Evolutionary conservation across 2,329 filamentous ascomycete genomes (phyloP), one percentile per base, ranked within the genome.

Genomic region (Xylariaceae sp.): DNA sequence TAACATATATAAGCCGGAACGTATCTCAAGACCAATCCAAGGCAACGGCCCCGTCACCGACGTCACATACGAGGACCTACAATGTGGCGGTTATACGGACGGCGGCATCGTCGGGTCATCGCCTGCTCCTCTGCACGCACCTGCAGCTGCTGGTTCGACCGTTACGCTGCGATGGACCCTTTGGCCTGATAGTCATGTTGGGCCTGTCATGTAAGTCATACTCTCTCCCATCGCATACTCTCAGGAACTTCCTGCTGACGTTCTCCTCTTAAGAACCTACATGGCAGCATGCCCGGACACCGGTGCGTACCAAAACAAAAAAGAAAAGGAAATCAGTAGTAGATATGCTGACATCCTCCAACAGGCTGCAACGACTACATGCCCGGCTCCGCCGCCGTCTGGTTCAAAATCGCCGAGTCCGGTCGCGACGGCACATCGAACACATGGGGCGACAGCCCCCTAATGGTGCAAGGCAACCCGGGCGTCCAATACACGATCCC

Each of bases 31-130:
- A 15, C 73, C 75, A 6, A 78, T 86, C 58, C 76, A 80, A 59
- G 82, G 82, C 44, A 85, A 85, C 69, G 82, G 83, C 2, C 82
- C 83, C 0, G 77, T 86, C 18, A 72, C 80, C 58, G 78, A 85
- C 58, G 69, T 85, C 6, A 77, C 76, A 1, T 74, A 76, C 10
- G 74, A 78, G 58, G 83, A 85, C 62, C 56, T 86, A 6, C 81
- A 85, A 67, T 86, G 83, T 72, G 79, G 79, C 51, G 80, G 81
- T 18, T 80, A 78, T 56, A 74, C 78, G 3, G 80, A 72, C 13
- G 78, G 78, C 6, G 80, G 80, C 17, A 68, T 75, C 57, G 67
- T 72, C 4, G 82, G 80, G 15, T 80, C 80, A 5, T 68, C 71
- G 30, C 82, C 82, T 4, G 83, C 82, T 1, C 69, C 78, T 3